Evolutionary conservation across 2,329 filamentous ascomycete genomes (phyloP).

Genomic region (Cercospora citrullina): DNA sequence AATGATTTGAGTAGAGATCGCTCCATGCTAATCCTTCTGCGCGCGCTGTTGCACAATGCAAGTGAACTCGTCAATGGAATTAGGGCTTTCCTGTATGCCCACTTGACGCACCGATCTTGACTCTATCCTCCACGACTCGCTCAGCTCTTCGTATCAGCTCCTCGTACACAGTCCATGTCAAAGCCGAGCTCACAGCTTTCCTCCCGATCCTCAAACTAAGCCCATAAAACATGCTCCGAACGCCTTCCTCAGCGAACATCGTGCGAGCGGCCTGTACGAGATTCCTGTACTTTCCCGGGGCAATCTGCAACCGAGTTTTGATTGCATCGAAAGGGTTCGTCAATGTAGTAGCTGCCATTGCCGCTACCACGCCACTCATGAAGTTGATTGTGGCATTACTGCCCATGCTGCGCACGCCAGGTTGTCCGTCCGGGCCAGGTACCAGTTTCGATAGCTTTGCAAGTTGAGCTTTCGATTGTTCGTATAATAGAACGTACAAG

Average conservation of each 20-base stretch:
- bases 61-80: not conserved
- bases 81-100: not conserved
- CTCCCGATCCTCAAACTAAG: slow-evolving; percentile 81
- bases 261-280: slow-evolving; percentile 72
- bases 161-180: slow-evolving; percentile 97
- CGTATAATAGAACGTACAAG: slow-evolving; percentile 91
- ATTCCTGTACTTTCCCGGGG: slow-evolving; percentile 79
- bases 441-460: slow-evolving; percentile 32
- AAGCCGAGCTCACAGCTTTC: slow-evolving; percentile 89
- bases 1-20: not conserved
- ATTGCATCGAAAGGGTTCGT: slow-evolving; percentile 97
- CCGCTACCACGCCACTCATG: slow-evolving; percentile 75
- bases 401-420: slow-evolving; percentile 24
- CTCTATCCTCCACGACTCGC: slow-evolving; percentile 30
- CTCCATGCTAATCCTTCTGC: not conserved
- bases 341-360: slow-evolving; percentile 77
- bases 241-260: slow-evolving; percentile 81
- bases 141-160: slow-evolving; percentile 79
- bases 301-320: slow-evolving; percentile 91
- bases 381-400: slow-evolving; percentile 77
- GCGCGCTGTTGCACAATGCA: not conserved
- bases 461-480: slow-evolving; percentile 71
- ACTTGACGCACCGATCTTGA: slow-evolving; percentile 1
- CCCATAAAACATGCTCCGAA: slow-evolving; percentile 80
- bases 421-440: slow-evolving; percentile 17